phyloP scores from a whole-genome alignment of 371 early-diverging fungal genomes.

The Rhizopus stolonifer region DNA sequence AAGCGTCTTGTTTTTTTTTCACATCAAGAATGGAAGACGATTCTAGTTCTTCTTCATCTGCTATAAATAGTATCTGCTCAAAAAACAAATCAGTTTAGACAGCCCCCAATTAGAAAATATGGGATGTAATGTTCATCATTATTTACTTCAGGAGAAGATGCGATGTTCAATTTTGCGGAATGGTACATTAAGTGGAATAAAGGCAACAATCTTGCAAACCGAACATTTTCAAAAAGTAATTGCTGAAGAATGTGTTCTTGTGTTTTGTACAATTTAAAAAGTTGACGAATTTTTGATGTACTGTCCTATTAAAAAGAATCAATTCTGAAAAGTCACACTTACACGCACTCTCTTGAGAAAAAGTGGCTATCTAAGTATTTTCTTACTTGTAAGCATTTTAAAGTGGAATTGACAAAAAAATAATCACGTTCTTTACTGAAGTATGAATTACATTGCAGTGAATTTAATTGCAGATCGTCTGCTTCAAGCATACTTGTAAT shows the following conservation, averaged over 20 bases:
- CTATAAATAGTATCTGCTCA: neutral
- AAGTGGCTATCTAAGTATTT: too few relatives aligned
- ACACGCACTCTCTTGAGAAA: neutral
- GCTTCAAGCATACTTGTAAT: neutral
- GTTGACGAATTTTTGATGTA: neutral
- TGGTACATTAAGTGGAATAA: neutral
- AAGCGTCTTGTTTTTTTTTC: neutral
- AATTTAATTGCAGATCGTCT: neutral
- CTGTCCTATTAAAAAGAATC: neutral
- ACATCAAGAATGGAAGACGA: neutral
- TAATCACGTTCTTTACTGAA: slow-evolving; percentile 1
- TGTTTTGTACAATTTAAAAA: neutral
- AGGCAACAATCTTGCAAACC: neutral
- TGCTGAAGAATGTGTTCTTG: neutral
- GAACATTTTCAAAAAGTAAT: neutral
- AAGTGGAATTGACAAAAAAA: neutral
- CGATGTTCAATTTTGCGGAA: neutral
- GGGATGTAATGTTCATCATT: neutral
- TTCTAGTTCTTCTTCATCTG: neutral
- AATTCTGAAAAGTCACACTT: too few relatives aligned
- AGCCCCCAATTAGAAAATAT: too few relatives aligned
- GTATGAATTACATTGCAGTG: neutral
- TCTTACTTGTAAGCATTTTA: neutral
- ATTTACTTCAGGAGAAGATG: neutral
- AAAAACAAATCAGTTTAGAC: neutral